phyloP scores from a whole-genome alignment of 1,139 yeast genomes.

The Protomyces gravidus region DNA sequence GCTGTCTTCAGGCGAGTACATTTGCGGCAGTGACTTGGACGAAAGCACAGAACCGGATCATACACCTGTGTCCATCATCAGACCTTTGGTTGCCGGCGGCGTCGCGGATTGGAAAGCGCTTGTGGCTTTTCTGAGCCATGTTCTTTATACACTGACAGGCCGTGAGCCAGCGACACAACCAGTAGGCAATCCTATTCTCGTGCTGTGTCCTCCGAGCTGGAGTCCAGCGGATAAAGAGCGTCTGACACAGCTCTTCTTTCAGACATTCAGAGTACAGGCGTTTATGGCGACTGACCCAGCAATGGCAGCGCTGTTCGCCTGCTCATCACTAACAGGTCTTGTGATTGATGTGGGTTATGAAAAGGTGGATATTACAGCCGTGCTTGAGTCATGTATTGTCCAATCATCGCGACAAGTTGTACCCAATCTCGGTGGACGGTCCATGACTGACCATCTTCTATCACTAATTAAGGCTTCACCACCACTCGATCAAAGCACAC shows the following conservation, averaged over 20 bases:
- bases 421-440: constrained; percentile 52
- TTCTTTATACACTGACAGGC: constrained; percentile 12
- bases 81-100: constrained; percentile 28
- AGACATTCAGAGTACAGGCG: constrained; percentile 66
- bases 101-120: constrained; percentile 31
- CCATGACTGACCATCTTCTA: constrained; percentile 54
- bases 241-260: constrained; percentile 51
- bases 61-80: constrained; percentile 6
- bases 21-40: constrained; percentile 10
- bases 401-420: constrained; percentile 2
- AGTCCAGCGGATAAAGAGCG: constrained; percentile 26
- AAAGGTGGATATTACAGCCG: constrained; percentile 44
- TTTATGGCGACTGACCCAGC: constrained; percentile 66
- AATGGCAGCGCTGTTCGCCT: constrained; percentile 69
- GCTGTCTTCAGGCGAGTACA: constrained; percentile 2
- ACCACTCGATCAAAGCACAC: constrained; percentile 26
- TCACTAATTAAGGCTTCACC: constrained; percentile 45
- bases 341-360: constrained; percentile 79
- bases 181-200: constrained; percentile 29
- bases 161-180: constrained; percentile 7
- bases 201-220: constrained; percentile 31
- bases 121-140: constrained; percentile 36
- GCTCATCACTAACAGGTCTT: constrained; percentile 56
- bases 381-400: constrained; percentile 6
- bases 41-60: not conserved